phyloP scores from a whole-genome alignment of 2,329 filamentous ascomycete species.

The Coniosporium tulheliwenetii region DNA sequence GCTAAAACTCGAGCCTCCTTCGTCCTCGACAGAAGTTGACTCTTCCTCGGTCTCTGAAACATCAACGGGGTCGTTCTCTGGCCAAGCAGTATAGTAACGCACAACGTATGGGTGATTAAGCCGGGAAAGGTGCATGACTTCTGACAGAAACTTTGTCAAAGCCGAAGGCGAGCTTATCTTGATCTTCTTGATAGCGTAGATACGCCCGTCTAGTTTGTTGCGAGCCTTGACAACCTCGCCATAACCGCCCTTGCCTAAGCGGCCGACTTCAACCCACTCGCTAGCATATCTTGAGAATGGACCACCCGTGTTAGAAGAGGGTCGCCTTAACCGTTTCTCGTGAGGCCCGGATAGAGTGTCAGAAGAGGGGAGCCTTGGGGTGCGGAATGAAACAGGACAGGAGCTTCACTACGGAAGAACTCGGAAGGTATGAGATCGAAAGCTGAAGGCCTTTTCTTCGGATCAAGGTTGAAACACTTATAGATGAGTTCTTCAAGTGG shows the following conservation, averaged over 20 bases:
- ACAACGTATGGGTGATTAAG: slow-evolving; percentile 81
- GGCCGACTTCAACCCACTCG: slow-evolving; percentile 82
- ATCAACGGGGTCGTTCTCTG: slow-evolving; percentile 48
- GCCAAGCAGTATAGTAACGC: slow-evolving; percentile 90
- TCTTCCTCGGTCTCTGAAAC: slow-evolving; percentile 20
- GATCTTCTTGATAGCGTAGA: slow-evolving; percentile 96
- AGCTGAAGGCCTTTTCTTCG: slow-evolving; percentile 70
- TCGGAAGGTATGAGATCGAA: slow-evolving; percentile 52
- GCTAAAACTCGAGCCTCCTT: background rate
- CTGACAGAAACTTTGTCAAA: slow-evolving; percentile 67
- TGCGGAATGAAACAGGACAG: slow-evolving; percentile 16
- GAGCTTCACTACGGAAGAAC: slow-evolving; percentile 34
- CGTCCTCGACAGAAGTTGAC: slow-evolving; percentile 10
- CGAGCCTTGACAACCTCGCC: slow-evolving; percentile 91
- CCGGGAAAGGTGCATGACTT: slow-evolving; percentile 79
- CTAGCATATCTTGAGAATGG: slow-evolving; percentile 62
- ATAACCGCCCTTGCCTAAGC: slow-evolving; percentile 84
- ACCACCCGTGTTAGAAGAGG: slow-evolving; percentile 6
- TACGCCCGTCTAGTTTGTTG: slow-evolving; percentile 82
- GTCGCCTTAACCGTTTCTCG: slow-evolving; percentile 1
- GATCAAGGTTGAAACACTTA: slow-evolving; percentile 72
- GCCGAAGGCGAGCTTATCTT: slow-evolving; percentile 60
- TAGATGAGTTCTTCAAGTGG: slow-evolving; percentile 59
- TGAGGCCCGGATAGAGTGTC: slow-evolving; percentile 3
- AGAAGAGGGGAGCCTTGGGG: background rate